These are phyloP conservation scores for Chaetomium cochliodes DNA, from an alignment of 495 filamentous ascomycete genomes.

Conservation along the genomic window DNA sequence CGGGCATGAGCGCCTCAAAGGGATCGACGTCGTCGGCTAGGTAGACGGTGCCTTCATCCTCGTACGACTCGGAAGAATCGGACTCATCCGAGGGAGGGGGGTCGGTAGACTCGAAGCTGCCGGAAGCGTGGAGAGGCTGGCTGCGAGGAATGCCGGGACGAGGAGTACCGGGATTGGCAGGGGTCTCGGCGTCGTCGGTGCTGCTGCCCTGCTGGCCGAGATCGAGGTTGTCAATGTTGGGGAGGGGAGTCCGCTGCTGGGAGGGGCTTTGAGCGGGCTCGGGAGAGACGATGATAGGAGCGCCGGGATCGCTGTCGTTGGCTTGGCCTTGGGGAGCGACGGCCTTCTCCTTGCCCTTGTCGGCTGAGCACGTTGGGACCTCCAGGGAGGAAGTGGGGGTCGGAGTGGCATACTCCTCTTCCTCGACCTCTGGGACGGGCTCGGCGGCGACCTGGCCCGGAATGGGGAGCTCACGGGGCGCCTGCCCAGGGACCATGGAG, in stretches of 20 bases:
- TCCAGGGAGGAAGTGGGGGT: not conserved
- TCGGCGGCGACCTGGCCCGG: not conserved
- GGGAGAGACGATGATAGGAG: not conserved
- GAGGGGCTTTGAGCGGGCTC: not conserved
- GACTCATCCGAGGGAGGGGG: not conserved
- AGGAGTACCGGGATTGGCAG: not conserved
- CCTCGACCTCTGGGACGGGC: slow-evolving; percentile 1
- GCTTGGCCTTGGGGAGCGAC: not conserved
- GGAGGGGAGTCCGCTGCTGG: slow-evolving; percentile 1
- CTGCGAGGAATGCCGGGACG: slow-evolving; percentile 13
- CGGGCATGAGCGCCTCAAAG: not conserved
- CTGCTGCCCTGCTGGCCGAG: not conserved
- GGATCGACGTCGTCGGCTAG: not conserved
- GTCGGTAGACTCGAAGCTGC: slow-evolving; percentile 6
- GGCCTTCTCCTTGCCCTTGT: slow-evolving; percentile 21
- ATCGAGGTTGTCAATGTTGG: not conserved
- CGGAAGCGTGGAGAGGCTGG: slow-evolving; percentile 5
- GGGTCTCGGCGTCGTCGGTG: not conserved
- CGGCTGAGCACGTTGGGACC: slow-evolving; percentile 6
- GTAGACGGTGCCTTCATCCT: slow-evolving; percentile 10
- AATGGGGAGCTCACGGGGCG: slow-evolving; percentile 10
- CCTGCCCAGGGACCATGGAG: not conserved
- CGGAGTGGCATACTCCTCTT: slow-evolving; percentile 1
- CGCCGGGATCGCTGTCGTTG: not conserved
- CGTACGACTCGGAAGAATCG: not conserved